Evolutionary conservation across 495 filamentous ascomycete genomes (phyloP), one percentile per base, ranked within the genome.

Genomic region (Aspergillus kassunensis): DNA sequence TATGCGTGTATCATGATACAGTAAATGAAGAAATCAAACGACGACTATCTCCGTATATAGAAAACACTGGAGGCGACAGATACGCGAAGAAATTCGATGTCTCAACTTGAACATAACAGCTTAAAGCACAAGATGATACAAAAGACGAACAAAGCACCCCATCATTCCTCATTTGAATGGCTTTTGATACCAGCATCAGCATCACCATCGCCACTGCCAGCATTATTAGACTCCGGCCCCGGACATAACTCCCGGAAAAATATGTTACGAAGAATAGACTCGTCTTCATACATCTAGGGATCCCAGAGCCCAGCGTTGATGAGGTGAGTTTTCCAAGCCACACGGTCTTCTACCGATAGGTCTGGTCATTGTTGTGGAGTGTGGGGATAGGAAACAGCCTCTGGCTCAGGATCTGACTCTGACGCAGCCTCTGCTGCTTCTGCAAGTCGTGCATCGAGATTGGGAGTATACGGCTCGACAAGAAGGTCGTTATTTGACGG

Each of bases 221-320:
- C 15, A 6, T 24, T 23, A 21, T 15, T 33, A 21, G 44, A 21
- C 4, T 35, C 16, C 15, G 30, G 29, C 8, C 9, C 18, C 11
- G 44, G 44, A 48, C 76, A 87, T 45, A 82, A 69, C 67, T 89
- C 79, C 18, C 82, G 78, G 70, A 95, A 95, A 39, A 95, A 65
- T 6, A 96, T 76, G 6, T 87, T 83, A 64, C 84, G 77, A 30
- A 93, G 75, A 11, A 93, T 77, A 27, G 75, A 43, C 27, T 52
- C 48, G 21, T 40, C 87, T 1, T 86, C 87, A 68, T 91, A 79
- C 31, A 79, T 79, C 49, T 79, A 78, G 5, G 78, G 74, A 23
- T 34, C 30, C 88, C 88, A 91, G 45, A 89, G 76, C 4, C 89
- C 90, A 3, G 87, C 83, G 50, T 81, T 71, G 51, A 76, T 75